Evolutionary conservation across 305 asterid species (phyloP), one percentile per base, ranked within the genome.

Genomic region (Solanum hybrid): DNA sequence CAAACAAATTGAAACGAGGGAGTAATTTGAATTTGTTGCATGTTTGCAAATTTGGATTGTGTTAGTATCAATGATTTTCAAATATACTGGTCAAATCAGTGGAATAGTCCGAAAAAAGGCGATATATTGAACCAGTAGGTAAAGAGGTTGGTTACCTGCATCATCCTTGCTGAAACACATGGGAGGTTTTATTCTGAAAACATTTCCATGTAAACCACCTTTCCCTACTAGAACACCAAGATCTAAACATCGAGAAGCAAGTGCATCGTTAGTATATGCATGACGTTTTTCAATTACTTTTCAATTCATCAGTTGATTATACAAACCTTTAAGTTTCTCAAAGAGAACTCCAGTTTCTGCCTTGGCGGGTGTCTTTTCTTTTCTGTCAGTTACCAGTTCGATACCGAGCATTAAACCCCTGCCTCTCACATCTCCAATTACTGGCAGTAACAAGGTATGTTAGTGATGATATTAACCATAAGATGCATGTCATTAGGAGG

Each of bases 181-280:
- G 1, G 99, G 99, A 70, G 99, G 99, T 91, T 97, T 97, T 93
- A 97, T 93, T 93, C 99, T 96, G 95, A 97, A 97, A 75, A 97
- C 99, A 84, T 97, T 97, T 73, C 99, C 99, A 38, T 95, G 95
- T 41, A 97, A 93, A 87, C 99, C 99, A 57, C 99, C 99, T 94
- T 97, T 97, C 51, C 99, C 99, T 33, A 96, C 99, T 91, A 97
- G 92, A 90, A 94, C 93, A 37, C 97, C 98, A 33, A 93, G 96
- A 86, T 95, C 97, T 97, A 61, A 8, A 24, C 70, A 89, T 24
- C 76, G 87, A 79, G 51, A 57, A 57, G 32, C 22, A 89, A 51
- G 39, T 14, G 38, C 51, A 41, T 61, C 3, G 31, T 85, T 85
- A 85, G 22, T 57, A 31, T 85, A 31, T 6, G 13, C 33, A 20